A percentile compares a stretch with the other conserved stretches of the same genome.
Conservation (phyloP, 2,329 filamentous ascomycete genomes). For the Venturia carpophila region DNA sequence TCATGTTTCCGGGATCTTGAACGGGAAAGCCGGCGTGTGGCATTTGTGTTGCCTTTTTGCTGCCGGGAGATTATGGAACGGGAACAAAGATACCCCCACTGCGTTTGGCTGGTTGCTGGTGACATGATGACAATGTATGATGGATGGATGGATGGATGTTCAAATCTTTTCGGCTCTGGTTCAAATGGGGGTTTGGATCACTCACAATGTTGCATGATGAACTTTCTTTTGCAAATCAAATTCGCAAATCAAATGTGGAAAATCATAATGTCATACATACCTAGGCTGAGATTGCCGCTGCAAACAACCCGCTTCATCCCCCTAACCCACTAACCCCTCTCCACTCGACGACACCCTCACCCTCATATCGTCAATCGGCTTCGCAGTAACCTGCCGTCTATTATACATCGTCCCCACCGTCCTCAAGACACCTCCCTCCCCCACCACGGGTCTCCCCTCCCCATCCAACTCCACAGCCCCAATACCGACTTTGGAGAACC, state of each 20-base stretch:
- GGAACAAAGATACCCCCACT: neutral
- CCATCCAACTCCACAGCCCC: slow-evolving; percentile 27
- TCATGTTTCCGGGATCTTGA: neutral
- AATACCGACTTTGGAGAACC: slow-evolving; percentile 30
- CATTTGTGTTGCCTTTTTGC: neutral
- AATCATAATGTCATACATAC: too few species aligned
- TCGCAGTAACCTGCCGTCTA: slow-evolving; percentile 12
- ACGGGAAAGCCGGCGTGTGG: neutral
- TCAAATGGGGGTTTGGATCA: too few species aligned
- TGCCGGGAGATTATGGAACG: neutral
- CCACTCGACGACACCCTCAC: neutral
- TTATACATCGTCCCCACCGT: slow-evolving; percentile 28
- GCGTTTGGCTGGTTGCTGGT: neutral
- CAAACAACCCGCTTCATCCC: neutral
- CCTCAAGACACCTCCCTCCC: slow-evolving; percentile 27
- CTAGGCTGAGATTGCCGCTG: too few species aligned
- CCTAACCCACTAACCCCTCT: neutral
- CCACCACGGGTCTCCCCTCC: slow-evolving; percentile 25
- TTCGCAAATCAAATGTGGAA: too few species aligned
- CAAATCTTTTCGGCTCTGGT: neutral
- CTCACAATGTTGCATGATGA: too few species aligned
- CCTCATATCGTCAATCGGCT: slow-evolving; percentile 16
- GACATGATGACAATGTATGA: too few species aligned
- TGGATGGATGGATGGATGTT: neutral
- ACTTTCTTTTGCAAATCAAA: too few species aligned